Percentiles rank a stretch among this genome's conserved stretches.
Evolutionary conservation across 176 grass and related monocot genomes (phyloP).

Genomic region (Oryza nivara): DNA sequence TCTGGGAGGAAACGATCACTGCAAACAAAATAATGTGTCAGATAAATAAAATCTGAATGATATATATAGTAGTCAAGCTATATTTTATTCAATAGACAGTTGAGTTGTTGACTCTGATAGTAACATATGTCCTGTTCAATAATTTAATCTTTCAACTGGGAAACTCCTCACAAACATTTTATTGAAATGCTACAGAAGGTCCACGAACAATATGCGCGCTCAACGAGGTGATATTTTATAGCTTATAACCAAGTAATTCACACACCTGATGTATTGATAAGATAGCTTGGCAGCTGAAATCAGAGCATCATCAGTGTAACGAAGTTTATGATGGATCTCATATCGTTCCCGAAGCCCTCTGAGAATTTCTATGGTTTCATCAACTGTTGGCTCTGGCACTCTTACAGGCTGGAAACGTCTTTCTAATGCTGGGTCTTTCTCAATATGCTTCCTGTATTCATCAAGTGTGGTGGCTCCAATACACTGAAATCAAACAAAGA

Average conservation of each 20-base stretch:
- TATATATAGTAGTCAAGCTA: conserved; percentile 11
- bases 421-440: conserved; percentile 96
- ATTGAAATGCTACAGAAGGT: neutral
- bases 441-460: conserved; percentile 94
- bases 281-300: conserved; percentile 79
- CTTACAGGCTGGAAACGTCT: conserved; percentile 96
- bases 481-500: conserved; percentile 57
- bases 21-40: conserved; percentile 36
- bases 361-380: conserved; percentile 93
- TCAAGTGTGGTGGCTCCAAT: conserved; percentile 95
- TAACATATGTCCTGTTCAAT: neutral
- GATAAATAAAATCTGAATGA: conserved; percentile 21
- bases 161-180: neutral
- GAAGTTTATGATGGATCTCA: neutral
- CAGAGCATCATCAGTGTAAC: conserved; percentile 65
- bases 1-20: conserved; percentile 90
- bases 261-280: conserved; percentile 90
- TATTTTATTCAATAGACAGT: neutral
- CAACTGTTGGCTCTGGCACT: conserved; percentile 94
- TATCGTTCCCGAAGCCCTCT: conserved; percentile 73
- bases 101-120: neutral
- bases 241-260: conserved; percentile 22
- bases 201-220: neutral
- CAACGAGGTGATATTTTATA: conserved; percentile 6
- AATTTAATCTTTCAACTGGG: neutral